Evolutionary conservation across 352 stramenopile species (phyloP).

Genomic region (Paralagenidium karlingii): DNA sequence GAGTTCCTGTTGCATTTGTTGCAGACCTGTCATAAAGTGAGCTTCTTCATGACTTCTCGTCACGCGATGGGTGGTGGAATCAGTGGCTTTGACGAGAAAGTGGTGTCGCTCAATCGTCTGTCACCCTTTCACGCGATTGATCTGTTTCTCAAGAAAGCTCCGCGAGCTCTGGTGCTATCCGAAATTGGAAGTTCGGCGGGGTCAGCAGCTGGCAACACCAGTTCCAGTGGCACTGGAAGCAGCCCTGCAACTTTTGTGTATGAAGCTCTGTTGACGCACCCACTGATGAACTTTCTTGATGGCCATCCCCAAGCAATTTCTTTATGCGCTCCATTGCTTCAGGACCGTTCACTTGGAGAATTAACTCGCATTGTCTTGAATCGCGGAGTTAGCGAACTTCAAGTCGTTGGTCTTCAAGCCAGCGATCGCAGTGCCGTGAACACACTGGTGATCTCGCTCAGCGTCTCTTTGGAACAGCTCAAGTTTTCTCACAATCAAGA

Average conservation of each 20-base stretch:
- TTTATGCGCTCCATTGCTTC: constrained; percentile 53
- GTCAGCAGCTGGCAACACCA: no score
- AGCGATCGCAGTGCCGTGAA: constrained; percentile 63
- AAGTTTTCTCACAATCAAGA: constrained; percentile 52
- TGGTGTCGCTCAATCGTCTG: constrained; percentile 61
- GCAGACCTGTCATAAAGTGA: constrained; percentile 37
- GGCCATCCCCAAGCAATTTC: constrained; percentile 73
- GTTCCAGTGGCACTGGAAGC: constrained; percentile 6
- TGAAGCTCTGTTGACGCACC: constrained; percentile 45
- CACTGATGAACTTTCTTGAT: constrained; percentile 70
- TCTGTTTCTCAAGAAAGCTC: constrained; percentile 68
- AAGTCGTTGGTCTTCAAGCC: constrained; percentile 45
- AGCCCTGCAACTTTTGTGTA: constrained; percentile 26
- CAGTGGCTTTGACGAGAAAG: constrained; percentile 64
- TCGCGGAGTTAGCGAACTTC: constrained; percentile 50
- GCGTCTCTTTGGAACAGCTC: constrained; percentile 64
- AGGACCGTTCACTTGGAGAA: constrained; percentile 60
- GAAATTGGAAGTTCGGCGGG: constrained; percentile 55
- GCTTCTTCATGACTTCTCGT: constrained; percentile 58
- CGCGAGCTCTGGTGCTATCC: constrained; percentile 42
- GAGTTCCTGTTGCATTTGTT: constrained; percentile 55
- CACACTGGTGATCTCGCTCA: constrained; percentile 57
- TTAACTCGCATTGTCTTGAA: constrained; percentile 57
- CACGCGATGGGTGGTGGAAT: constrained; percentile 62
- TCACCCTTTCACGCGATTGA: constrained; percentile 58